Evolutionary conservation across 2,329 filamentous ascomycete genomes (phyloP).

Genomic region (Macroventuria anomochaeta): DNA sequence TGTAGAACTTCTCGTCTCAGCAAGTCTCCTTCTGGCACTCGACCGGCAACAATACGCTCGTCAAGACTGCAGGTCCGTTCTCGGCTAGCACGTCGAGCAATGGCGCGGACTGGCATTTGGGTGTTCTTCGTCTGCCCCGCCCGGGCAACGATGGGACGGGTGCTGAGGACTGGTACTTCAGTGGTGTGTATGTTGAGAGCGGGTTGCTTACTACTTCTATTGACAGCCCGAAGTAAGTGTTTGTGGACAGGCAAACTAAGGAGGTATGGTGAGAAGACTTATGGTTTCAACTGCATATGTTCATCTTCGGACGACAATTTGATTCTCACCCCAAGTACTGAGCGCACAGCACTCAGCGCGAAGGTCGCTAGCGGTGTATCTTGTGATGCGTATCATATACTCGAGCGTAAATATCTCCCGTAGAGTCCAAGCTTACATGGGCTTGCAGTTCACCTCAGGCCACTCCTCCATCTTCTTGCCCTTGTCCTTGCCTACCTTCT

Average conservation of each 20-base stretch:
- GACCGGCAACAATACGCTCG: constrained; percentile 64
- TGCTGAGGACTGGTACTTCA: constrained; percentile 73
- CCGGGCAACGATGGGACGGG: constrained; percentile 59
- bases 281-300: no score
- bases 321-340: no score
- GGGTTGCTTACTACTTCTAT: constrained; percentile 52
- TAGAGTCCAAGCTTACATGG: neutral
- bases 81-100: constrained; percentile 68
- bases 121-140: constrained; percentile 69
- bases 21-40: constrained; percentile 75
- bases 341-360: no score
- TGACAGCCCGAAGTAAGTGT: constrained; percentile 30
- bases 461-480: neutral
- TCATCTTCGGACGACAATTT: no score
- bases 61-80: constrained; percentile 66
- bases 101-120: constrained; percentile 75
- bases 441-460: neutral
- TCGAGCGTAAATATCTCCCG: no score
- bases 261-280: no score
- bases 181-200: constrained; percentile 72
- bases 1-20: constrained; percentile 64
- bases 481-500: neutral
- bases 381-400: no score
- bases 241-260: no score
- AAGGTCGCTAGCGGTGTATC: no score